phyloP scores from a whole-genome alignment of 768 basidiomycete genomes.

The Termitomyces eurrhizus region DNA sequence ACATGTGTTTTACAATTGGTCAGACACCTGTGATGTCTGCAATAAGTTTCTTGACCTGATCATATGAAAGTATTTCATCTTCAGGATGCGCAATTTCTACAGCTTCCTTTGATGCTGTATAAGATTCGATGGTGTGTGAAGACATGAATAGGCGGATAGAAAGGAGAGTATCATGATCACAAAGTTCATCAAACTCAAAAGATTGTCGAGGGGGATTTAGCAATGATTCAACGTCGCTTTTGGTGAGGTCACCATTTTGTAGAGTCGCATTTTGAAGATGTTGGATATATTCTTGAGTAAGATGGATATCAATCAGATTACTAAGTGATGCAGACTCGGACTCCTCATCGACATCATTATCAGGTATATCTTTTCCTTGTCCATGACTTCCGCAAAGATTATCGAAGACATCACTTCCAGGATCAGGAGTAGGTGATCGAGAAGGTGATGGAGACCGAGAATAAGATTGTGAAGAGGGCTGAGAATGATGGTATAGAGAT shows the following conservation, averaged over 20 bases:
- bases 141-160: neutral
- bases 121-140: neutral
- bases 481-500: no score
- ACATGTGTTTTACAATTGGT: constrained; percentile 33
- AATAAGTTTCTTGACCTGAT: neutral
- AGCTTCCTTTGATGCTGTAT: neutral
- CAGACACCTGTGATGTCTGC: constrained; percentile 26
- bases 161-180: neutral
- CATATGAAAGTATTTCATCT: constrained; percentile 1
- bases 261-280: neutral
- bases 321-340: neutral
- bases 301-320: neutral
- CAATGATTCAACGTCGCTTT: neutral
- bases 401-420: no score
- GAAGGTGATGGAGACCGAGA: no score
- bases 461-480: no score
- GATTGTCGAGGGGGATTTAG: neutral
- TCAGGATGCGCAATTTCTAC: neutral
- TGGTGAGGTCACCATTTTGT: neutral
- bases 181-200: neutral
- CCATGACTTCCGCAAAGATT: no score
- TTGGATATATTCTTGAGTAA: neutral
- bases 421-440: no score
- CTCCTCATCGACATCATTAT: no score
- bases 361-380: no score